Evolutionary conservation across 768 basidiomycete species (phyloP).

Genomic region (Tulasnella calospora): DNA sequence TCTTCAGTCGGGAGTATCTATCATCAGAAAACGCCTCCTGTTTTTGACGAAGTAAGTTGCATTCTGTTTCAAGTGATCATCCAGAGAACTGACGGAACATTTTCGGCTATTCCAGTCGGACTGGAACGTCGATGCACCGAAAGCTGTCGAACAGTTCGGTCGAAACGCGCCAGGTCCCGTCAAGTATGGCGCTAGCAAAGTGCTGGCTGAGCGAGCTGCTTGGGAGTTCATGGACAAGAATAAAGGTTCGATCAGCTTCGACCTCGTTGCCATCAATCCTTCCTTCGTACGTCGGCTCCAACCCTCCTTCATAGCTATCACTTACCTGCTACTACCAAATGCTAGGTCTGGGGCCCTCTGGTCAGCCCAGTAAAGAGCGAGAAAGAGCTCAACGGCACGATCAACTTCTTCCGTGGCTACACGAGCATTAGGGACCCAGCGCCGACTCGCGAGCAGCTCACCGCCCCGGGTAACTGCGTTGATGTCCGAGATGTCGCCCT

Average conservation of each 20-base stretch:
- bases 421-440: constrained; percentile 23
- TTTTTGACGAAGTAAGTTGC: constrained; percentile 11
- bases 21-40: neutral
- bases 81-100: neutral
- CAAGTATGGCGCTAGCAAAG: constrained; percentile 35
- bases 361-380: constrained; percentile 37
- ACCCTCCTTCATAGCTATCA: neutral
- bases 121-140: constrained; percentile 36
- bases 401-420: constrained; percentile 24
- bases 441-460: constrained; percentile 20
- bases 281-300: constrained; percentile 27
- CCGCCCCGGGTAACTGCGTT: constrained; percentile 29
- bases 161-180: constrained; percentile 31
- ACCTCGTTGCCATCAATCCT: constrained; percentile 33
- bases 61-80: neutral
- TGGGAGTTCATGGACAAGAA: constrained; percentile 34
- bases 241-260: constrained; percentile 31
- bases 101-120: constrained; percentile 28
- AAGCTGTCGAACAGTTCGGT: constrained; percentile 35
- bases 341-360: constrained; percentile 37
- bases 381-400: constrained; percentile 37
- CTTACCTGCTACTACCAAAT: neutral
- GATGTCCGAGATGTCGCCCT: constrained; percentile 36
- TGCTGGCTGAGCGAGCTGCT: constrained; percentile 35
- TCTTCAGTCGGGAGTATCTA: constrained; percentile 38